A percentile compares a stretch with the other conserved stretches of the same genome.
phyloP scores from a whole-genome alignment of 2,329 filamentous ascomycete species.

The Clarireedia paspali region DNA sequence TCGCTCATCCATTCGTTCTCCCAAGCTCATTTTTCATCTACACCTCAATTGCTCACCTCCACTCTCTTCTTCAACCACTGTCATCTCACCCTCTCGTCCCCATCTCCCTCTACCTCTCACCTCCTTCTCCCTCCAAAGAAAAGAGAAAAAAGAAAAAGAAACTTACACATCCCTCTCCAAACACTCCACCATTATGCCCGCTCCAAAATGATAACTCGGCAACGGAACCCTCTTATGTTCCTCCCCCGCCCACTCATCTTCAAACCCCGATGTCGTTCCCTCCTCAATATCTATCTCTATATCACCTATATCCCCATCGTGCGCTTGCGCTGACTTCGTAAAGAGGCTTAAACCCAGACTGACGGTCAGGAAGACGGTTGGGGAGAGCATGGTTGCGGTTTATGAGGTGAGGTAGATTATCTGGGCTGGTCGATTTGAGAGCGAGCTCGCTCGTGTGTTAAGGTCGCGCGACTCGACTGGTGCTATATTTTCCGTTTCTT shows the following conservation, averaged over 20 bases:
- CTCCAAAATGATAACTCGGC: conserved; percentile 59
- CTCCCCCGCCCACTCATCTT: background rate
- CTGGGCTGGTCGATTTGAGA: no score
- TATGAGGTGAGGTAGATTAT: no score
- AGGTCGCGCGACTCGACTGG: no score
- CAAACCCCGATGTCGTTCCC: conserved; percentile 3
- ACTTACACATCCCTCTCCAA: conserved; percentile 66
- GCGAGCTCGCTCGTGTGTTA: no score
- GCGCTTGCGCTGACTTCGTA: no score
- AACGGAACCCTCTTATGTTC: conserved; percentile 28
- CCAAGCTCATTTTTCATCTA: no score
- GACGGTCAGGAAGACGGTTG: no score
- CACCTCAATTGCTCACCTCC: no score
- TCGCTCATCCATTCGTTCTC: no score
- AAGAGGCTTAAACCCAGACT: no score
- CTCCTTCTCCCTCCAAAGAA: background rate
- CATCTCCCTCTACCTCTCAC: background rate
- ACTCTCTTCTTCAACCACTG: background rate
- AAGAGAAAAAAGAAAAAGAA: background rate
- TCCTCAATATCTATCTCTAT: background rate
- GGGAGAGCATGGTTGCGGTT: no score
- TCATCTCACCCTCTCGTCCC: background rate
- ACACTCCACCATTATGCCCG: conserved; percentile 62
- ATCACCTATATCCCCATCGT: background rate
- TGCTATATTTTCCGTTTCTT: no score